These are phyloP conservation scores for Daedaleopsis nitida DNA, from an alignment of 768 basidiomycete species.

Conservation along the genomic window DNA sequence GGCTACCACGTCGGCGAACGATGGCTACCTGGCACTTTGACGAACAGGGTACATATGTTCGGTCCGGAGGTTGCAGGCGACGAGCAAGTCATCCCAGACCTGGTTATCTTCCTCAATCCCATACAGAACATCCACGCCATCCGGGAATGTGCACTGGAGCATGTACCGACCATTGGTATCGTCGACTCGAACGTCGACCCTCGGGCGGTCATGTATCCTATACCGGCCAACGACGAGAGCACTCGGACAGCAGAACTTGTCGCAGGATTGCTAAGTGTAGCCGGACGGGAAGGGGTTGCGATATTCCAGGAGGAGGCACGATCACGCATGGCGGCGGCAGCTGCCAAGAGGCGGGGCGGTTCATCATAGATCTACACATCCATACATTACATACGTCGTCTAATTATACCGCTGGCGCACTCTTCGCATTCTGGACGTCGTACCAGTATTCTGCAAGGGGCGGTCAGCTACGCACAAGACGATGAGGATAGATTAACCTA, in stretches of 20 bases:
- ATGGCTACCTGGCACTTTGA: slow-evolving; percentile 96
- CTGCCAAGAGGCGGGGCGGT: slow-evolving; percentile 2
- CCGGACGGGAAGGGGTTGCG: slow-evolving; percentile 74
- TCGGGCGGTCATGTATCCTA: slow-evolving; percentile 95
- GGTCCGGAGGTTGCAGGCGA: slow-evolving; percentile 54
- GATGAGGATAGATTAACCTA: slow-evolving; percentile 41
- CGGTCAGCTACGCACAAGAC: slow-evolving; percentile 22
- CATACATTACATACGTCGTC: slow-evolving; percentile 19
- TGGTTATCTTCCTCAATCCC: slow-evolving; percentile 91
- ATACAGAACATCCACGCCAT: slow-evolving; percentile 82
- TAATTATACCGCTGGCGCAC: slow-evolving; percentile 13
- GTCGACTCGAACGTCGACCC: slow-evolving; percentile 97
- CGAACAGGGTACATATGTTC: slow-evolving; percentile 80
- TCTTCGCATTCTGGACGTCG: slow-evolving; percentile 50
- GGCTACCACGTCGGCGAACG: slow-evolving; percentile 84
- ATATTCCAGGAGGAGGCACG: slow-evolving; percentile 37
- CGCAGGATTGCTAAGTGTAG: slow-evolving; percentile 86
- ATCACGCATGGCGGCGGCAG: not conserved
- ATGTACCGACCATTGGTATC: slow-evolving; percentile 92
- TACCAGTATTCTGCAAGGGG: slow-evolving; percentile 64
- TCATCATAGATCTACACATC: slow-evolving; percentile 11
- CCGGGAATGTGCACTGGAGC: slow-evolving; percentile 85
- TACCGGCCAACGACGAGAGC: slow-evolving; percentile 98
- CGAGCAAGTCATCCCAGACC: slow-evolving; percentile 74
- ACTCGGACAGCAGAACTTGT: slow-evolving; percentile 89